Base-by-base conservation (phyloP, 495 filamentous ascomycete species). In the Gamarada debralockiae region DNA sequence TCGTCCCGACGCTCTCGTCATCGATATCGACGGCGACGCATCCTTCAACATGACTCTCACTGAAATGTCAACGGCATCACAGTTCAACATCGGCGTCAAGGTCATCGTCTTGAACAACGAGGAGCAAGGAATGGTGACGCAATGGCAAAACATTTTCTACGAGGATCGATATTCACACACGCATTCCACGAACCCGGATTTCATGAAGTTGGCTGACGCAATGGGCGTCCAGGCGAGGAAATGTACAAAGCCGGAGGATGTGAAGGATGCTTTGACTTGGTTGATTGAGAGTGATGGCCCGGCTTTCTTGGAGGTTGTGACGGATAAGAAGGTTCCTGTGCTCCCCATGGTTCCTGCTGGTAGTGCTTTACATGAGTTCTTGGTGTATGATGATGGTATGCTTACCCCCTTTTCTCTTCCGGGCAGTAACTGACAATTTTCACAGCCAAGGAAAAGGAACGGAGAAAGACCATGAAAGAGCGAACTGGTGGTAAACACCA, bases 11-110 rank as follows among this genome's bases (percentile, higher is more conserved):
- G 77, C 83, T 36, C 77, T 95, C 42, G 92, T 97, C 50, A 85
- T 96, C 59, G 90, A 97, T 64, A 92, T 97, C 61, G 92, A 96
- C 65, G 92, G 92, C 48, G 92, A 97, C 67, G 90, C 92, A 24
- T 95, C 90, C n/a, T 95, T 97, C 73, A 83, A 83, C 71, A 97
- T 97, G 92, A 96, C 92, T 21, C 75, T 96, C 42, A 91, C 89
- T 5, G 92, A 97, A 68, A 77, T 97, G 50, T 82, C 82, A n/a
- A 96, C 92, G 0, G 89, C 88, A 18, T 78, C 82, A 14, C 90
- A 97, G 66, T 96, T 96, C 74, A 85, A 92, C 68, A 92, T 96
- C 65, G 90, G 85, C 42, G 83, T 93, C 67, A 97, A 97, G 75
- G 74, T 97, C 44, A 84, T 97, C 55, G 73, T 97, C 37, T 70